These are phyloP conservation scores for Trypethelium eluteriae DNA, from an alignment of 495 filamentous ascomycete species.

Conservation along the genomic window DNA sequence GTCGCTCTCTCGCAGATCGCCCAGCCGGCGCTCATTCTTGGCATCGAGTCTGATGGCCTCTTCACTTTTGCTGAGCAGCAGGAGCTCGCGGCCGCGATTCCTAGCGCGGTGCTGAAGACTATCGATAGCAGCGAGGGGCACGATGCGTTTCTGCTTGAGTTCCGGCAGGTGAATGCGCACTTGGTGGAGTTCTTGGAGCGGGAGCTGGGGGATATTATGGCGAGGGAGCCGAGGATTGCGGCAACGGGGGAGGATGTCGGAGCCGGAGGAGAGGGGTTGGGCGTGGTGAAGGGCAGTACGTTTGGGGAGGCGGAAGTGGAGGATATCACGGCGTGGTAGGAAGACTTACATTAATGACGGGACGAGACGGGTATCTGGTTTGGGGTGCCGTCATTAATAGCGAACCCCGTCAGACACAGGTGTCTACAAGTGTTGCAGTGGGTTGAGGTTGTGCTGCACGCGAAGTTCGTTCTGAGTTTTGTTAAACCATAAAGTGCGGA, in stretches of 20 bases:
- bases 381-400: background rate
- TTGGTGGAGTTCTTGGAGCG: constrained; percentile 78
- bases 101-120: constrained; percentile 64
- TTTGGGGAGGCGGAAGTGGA: constrained; percentile 95
- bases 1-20: constrained; percentile 72
- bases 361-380: background rate
- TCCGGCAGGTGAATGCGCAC: constrained; percentile 89
- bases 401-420: too few species aligned
- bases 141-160: constrained; percentile 92
- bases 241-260: constrained; percentile 37
- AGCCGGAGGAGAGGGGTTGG: constrained; percentile 52
- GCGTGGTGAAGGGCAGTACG: constrained; percentile 59
- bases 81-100: constrained; percentile 77
- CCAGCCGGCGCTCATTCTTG: constrained; percentile 82
- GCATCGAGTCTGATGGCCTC: constrained; percentile 88
- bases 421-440: too few species aligned
- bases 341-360: background rate
- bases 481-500: too few species aligned
- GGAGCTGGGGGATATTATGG: constrained; percentile 80
- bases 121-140: constrained; percentile 94
- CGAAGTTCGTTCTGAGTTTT: too few species aligned
- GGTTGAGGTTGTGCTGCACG: too few species aligned
- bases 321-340: constrained; percentile 90
- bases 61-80: constrained; percentile 96
- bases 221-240: constrained; percentile 38